Evolutionary conservation across 208 protist species (phyloP), one percentile per base, ranked within the genome.

Genomic region (Leishmania amazonensis): DNA sequence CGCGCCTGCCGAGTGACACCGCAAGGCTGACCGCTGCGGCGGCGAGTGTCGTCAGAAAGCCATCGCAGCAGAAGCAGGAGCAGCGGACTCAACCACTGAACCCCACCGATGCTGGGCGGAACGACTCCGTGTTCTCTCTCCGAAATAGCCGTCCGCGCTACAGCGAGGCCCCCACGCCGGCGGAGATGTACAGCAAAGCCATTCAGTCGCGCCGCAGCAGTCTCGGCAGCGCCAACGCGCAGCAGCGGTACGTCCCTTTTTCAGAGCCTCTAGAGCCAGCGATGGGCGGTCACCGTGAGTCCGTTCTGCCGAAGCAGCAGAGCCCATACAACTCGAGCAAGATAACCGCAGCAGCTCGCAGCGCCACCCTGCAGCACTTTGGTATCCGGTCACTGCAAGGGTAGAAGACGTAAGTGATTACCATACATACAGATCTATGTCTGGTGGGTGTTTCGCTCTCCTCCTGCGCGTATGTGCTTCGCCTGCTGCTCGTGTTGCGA

Each of bases 301-400:
- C 51, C 19, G 19, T 13, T 24, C 47, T 60, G 38, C 51, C 1
- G 38, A 53, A 65, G 35, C 75, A 60, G 62, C 45, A 54, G 60
- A 57, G 54, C 49, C 31, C 54, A 38, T 71, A 75, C 45, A 53
- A 53, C 21, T 65, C 35, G 65, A 81, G 64, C 53, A 49, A 65
- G 0, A 24, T 17, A 19, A 77, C 75, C 11, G 62, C 70, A 45
- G 76, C 81, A 62, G 57, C 67, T 54, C 77, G 77, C 31, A 80
- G 21, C 35, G 81, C 79, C 3, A 90, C 84, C 57, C 68, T 82
- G 19, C 77, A 85, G 45, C 86, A 83, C 24, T 92, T 92, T 45
- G 86, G 89, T 42, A 90, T 92, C 58, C 53, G 81, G 45, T 45
- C 86, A 9, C 73, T 92, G 42, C 77, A 58, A 15, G 51, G 24